These are phyloP conservation scores for Xerocomus minutiporus DNA, from an alignment of 1,284 basidiomycete species.

Conservation along the genomic window DNA sequence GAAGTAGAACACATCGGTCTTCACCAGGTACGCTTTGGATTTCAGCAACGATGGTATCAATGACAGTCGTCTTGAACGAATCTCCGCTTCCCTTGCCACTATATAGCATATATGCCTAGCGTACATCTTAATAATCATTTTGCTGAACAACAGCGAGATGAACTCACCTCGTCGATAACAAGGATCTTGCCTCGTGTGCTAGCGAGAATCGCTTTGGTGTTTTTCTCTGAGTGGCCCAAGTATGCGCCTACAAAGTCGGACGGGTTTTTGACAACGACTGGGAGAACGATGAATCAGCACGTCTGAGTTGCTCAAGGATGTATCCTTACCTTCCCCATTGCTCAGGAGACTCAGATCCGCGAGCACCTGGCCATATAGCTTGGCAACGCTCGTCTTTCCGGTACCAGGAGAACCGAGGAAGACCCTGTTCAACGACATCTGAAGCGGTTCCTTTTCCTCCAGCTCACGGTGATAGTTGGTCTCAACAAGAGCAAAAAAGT, in stretches of 20 bases:
- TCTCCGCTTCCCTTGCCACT: conserved; percentile 36
- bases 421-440: conserved; percentile 56
- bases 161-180: conserved; percentile 61
- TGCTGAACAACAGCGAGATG: neutral
- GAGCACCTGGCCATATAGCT: conserved; percentile 57
- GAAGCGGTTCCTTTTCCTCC: conserved; percentile 46
- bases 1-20: conserved; percentile 60
- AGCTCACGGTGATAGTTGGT: conserved; percentile 59
- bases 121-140: neutral
- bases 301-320: neutral
- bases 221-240: conserved; percentile 55
- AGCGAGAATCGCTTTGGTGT: conserved; percentile 59
- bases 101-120: conserved; percentile 64
- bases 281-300: neutral
- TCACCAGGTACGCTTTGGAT: conserved; percentile 64
- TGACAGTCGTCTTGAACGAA: conserved; percentile 59
- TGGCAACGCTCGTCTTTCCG: conserved; percentile 65
- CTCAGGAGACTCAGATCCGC: conserved; percentile 56
- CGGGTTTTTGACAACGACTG: conserved; percentile 63
- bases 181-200: conserved; percentile 59
- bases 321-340: conserved; percentile 57
- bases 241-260: conserved; percentile 57
- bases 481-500: conserved; percentile 43
- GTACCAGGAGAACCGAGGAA: conserved; percentile 64
- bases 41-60: conserved; percentile 69